Percentiles rank a stretch among this genome's conserved stretches.
These are phyloP conservation scores for Globisporangium yorkense DNA, from an alignment of 352 stramenopile genomes.

Conservation along the genomic window DNA sequence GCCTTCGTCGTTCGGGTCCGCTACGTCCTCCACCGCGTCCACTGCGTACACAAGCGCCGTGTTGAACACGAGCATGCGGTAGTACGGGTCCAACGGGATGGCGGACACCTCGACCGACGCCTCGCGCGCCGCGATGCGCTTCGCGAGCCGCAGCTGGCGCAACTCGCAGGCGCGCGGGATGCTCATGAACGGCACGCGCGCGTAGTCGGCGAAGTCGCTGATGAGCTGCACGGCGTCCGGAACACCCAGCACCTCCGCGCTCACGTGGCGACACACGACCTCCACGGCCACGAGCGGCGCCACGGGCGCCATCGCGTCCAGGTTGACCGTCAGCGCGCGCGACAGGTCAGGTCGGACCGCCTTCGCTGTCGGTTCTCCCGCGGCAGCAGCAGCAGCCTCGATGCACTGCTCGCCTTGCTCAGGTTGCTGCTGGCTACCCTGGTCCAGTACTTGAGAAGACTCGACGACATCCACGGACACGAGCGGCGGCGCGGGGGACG, in stretches of 20 bases:
- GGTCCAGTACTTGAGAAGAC: neutral
- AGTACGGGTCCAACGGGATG: neutral
- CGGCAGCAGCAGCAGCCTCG: too few relatives aligned
- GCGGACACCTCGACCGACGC: neutral
- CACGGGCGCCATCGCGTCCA: neutral
- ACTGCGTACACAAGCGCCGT: neutral
- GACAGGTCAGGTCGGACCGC: neutral
- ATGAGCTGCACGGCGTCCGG: constrained; percentile 6
- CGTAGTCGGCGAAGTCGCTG: constrained; percentile 8
- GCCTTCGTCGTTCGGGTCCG: neutral
- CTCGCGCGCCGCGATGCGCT: constrained; percentile 3
- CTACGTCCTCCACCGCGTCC: neutral
- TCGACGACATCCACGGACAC: too few relatives aligned
- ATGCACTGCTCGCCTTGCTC: neutral
- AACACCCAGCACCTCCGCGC: neutral
- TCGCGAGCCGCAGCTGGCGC: constrained; percentile 1
- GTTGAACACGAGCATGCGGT: constrained; percentile 2
- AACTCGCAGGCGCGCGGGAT: constrained; percentile 1
- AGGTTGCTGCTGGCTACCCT: neutral
- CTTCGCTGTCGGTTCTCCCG: too few relatives aligned
- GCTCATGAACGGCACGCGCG: neutral
- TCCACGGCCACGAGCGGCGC: neutral
- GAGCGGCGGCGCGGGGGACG: too few relatives aligned
- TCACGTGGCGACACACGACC: constrained; percentile 1
- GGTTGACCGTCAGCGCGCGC: neutral